These are phyloP conservation scores for Teratosphaeria destructans DNA, from an alignment of 2,329 filamentous ascomycete species.

Conservation along the genomic window DNA sequence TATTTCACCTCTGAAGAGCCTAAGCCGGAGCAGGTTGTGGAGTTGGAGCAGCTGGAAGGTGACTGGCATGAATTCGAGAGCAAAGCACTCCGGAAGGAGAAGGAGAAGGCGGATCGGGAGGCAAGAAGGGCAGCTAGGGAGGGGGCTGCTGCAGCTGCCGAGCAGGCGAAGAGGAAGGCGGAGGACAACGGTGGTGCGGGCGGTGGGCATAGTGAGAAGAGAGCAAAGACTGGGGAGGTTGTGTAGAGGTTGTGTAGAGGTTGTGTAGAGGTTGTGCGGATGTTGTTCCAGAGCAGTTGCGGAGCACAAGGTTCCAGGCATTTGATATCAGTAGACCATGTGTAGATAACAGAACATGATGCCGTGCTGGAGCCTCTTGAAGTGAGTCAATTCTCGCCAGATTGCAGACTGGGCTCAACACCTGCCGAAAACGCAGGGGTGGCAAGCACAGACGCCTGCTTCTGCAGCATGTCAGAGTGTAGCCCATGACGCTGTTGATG, in stretches of 20 bases:
- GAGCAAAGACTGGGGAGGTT: neutral
- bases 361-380: neutral
- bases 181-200: constrained; percentile 10
- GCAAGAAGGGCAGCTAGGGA: constrained; percentile 36
- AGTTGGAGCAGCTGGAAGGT: constrained; percentile 73
- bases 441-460: too few species aligned
- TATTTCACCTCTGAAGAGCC: constrained; percentile 86
- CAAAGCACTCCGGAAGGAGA: constrained; percentile 85
- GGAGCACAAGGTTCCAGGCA: neutral
- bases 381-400: neutral
- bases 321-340: neutral
- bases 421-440: too few species aligned
- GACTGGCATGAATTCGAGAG: constrained; percentile 99
- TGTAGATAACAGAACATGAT: neutral
- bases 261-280: neutral
- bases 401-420: too few species aligned
- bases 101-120: constrained; percentile 57
- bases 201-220: constrained; percentile 5
- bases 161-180: constrained; percentile 22
- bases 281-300: neutral
- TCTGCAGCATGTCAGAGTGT: too few species aligned
- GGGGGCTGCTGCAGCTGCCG: constrained; percentile 25
- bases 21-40: constrained; percentile 61
- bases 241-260: neutral
- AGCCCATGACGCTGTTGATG: too few species aligned